Percentiles rank a stretch among this genome's conserved stretches.
Evolutionary conservation across 345 rosid species (phyloP).

Genomic region (Eucalyptus brandiana): DNA sequence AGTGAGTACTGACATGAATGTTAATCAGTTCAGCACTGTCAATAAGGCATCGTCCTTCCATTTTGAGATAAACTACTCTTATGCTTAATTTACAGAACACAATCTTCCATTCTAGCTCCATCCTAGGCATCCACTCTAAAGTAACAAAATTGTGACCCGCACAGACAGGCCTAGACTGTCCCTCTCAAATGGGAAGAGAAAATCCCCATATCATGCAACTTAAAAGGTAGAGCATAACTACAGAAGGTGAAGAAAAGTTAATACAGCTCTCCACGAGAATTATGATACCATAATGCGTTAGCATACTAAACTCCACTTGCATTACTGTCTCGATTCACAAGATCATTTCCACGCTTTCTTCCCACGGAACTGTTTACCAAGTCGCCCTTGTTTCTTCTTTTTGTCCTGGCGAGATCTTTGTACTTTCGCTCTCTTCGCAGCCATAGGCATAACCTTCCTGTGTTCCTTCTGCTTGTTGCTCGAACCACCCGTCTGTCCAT

Average conservation of each 20-base stretch:
- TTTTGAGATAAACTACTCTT: neutral
- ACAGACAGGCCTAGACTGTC: neutral
- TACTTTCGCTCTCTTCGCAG: slow-evolving; percentile 62
- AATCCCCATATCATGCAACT: neutral
- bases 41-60: neutral
- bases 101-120: neutral
- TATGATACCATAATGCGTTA: neutral
- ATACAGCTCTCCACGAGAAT: neutral
- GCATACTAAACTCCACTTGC: neutral
- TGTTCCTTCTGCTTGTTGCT: slow-evolving; percentile 88
- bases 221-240: neutral
- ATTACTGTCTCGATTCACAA: neutral
- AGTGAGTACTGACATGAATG: neutral
- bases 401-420: slow-evolving; percentile 36
- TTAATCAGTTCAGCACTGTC: neutral
- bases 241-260: neutral
- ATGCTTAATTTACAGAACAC: neutral
- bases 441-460: slow-evolving; percentile 73
- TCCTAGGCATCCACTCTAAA: neutral
- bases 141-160: neutral
- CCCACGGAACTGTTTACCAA: slow-evolving; percentile 77
- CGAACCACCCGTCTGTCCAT: slow-evolving; percentile 59
- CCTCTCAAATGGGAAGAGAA: neutral
- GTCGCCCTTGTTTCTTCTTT: slow-evolving; percentile 20
- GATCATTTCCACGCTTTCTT: slow-evolving; percentile 81